Base-by-base conservation (phyloP, 23 red algal genomes). In the Cyanidiococcus yangmingshanensis region DNA sequence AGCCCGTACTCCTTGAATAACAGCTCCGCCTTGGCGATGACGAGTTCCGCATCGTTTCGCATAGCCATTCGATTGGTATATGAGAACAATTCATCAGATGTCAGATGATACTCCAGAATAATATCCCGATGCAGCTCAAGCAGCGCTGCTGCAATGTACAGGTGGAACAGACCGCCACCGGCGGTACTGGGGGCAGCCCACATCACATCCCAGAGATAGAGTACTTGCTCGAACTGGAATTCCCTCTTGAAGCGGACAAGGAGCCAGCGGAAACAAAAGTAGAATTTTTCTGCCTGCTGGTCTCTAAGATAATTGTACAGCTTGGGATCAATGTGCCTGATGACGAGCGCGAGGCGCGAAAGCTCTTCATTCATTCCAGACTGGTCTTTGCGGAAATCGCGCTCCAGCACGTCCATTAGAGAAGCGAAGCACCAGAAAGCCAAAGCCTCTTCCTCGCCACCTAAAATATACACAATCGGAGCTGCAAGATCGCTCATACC, bases 401-500 rank as follows among this genome's bases (percentile, higher is more conserved):
- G 76, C 50, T 91, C 88, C 58, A 89, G 79, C 50, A 80, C 68
- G 18, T 85, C 77, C 94, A 98, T 98, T 17, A 98, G 77, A 39
- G 77, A 58, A 30, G 82, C 82, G 77, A 98, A 98, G 77, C 85
- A 86, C 94, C 94, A 98, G 68, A 98, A 98, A 30, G 78, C 40
- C 31, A 89, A 31, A 3, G 83, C 94, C 71, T 98, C 84, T 25
- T 89, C 83, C 41, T 91, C 77, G 31, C 34, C 79, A 2, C 82
- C 89, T 3, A 92, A 50, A 1, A 98, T 88, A 39, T 83, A 86
- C 0, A 98, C 25, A 54, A 98, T 77, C 15, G 88, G 88, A 26
- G 94, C 74, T 30, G 90, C 77, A 63, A 91, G 83, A 79, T 98
- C 94, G 7, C 88, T 91, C 94, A 98, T 98, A 24, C 94, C 94